Base-by-base conservation (phyloP, 805 yeast species). In the Maudiozyma saulgeensis region DNA sequence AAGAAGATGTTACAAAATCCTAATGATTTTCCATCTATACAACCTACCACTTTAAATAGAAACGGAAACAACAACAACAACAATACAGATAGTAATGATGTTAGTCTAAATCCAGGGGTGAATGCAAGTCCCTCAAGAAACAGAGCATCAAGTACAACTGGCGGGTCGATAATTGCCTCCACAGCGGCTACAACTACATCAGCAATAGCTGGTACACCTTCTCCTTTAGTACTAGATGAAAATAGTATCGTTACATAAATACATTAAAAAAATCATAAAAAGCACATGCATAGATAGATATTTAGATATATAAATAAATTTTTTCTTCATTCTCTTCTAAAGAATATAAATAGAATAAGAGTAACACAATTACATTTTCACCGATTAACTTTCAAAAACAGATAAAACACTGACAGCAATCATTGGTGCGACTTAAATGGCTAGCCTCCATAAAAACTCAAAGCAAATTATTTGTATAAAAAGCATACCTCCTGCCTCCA, bases 1-100 rank as follows among this genome's bases (percentile, higher is more conserved):
- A 58, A 60, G 51, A 54, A 55, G 40, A 64, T 60, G 45, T 41
- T 62, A 19, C 40, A 7, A 32, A 15, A 40, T 23, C 25, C 41
- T 5, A 35, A 35, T 35, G 38, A 35, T 7, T 11, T 35, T 35
- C 2, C 12, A 28, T 28, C 32, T 28, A 28, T 11, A 6, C 32
- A 28, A 35, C 38, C 16, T 6, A 35, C 18, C 15, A 15, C 7
- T 35, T 15, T 6, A n/a, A 35, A 35, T 16, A 35, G 38, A n/a
- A 16, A 35, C 18, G 15, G 4, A 18, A 35, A n/a, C 15, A 35
- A 35, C 18, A 35, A 13, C 38, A 35, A n/a, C 15, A 35, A 35
- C 19, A 35, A 15, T 6, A 11, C 38, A 15, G 18, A 35, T 35
- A 35, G 18, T 35, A 35, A n/a, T 9, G 18, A 6, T 18, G 18